These are phyloP conservation scores for Ogataea methylovora DNA, from an alignment of 805 yeast genomes.

Conservation along the genomic window DNA sequence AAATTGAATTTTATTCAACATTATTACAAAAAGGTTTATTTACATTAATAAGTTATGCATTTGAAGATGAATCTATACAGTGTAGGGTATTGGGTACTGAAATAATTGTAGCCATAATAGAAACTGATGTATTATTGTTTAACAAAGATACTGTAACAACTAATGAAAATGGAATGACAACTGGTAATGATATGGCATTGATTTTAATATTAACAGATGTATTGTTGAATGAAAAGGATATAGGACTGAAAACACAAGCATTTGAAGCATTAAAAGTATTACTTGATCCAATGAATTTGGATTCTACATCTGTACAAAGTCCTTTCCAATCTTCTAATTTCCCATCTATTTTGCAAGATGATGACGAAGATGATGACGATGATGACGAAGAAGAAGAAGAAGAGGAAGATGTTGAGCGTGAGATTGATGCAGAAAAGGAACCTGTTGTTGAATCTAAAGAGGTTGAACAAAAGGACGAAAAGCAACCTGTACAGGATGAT, in stretches of 20 bases:
- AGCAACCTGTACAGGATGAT: slow-evolving; percentile 4
- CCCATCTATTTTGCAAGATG: slow-evolving; percentile 5
- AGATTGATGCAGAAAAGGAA: slow-evolving; percentile 15
- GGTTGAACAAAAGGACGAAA: background rate
- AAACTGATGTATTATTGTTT: slow-evolving; percentile 69
- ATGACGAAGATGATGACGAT: slow-evolving; percentile 6
- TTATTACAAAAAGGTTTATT: slow-evolving; percentile 66
- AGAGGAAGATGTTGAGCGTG: background rate
- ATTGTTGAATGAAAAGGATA: slow-evolving; percentile 52
- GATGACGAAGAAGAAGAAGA: slow-evolving; percentile 1
- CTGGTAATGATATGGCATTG: slow-evolving; percentile 46
- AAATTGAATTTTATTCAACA: slow-evolving; percentile 55
- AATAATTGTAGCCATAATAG: slow-evolving; percentile 69
- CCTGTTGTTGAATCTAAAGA: slow-evolving; percentile 16
- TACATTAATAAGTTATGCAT: slow-evolving; percentile 63
- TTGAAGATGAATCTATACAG: slow-evolving; percentile 39
- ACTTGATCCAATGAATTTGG: slow-evolving; percentile 43
- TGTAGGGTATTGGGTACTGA: slow-evolving; percentile 73
- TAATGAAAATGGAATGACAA: slow-evolving; percentile 1
- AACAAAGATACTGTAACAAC: slow-evolving; percentile 17
- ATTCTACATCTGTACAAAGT: slow-evolving; percentile 3
- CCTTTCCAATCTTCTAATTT: slow-evolving; percentile 9
- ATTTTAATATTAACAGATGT: slow-evolving; percentile 49
- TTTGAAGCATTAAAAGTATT: slow-evolving; percentile 74
- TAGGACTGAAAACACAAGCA: slow-evolving; percentile 75